Percentiles rank a stretch among this genome's conserved stretches.
These are phyloP conservation scores for Holtermannia corniformis DNA, from an alignment of 768 basidiomycete species.

Conservation along the genomic window DNA sequence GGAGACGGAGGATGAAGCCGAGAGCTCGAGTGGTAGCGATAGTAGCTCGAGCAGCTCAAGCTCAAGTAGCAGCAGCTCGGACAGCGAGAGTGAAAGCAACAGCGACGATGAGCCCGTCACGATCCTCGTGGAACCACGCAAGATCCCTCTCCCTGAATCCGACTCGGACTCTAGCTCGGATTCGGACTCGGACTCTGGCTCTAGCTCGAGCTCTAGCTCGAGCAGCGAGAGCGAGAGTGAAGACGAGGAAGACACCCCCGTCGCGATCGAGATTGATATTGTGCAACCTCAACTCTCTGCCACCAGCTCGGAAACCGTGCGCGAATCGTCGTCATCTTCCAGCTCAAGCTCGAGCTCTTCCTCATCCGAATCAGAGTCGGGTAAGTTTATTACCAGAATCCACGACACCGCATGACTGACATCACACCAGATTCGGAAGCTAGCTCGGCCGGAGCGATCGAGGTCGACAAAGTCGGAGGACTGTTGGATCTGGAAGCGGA, in stretches of 20 bases:
- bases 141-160: background rate
- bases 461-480: background rate
- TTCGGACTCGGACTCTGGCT: slow-evolving; percentile 8
- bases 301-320: background rate
- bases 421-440: background rate
- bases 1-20: slow-evolving; percentile 13
- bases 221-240: slow-evolving; percentile 1
- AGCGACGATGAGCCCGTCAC: background rate
- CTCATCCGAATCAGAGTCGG: slow-evolving; percentile 10
- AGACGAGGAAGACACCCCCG: background rate
- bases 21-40: background rate
- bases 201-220: slow-evolving; percentile 10
- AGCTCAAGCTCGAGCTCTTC: slow-evolving; percentile 1
- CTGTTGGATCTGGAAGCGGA: background rate
- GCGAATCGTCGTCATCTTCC: slow-evolving; percentile 6
- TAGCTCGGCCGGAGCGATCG: slow-evolving; percentile 1
- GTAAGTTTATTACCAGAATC: too few relatives aligned
- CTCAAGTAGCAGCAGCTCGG: background rate
- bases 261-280: background rate
- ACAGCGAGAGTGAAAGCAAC: slow-evolving; percentile 6
- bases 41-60: slow-evolving; percentile 3
- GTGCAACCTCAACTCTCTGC: background rate
- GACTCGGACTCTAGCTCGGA: slow-evolving; percentile 16
- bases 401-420: too few relatives aligned
- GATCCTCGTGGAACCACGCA: background rate